These are phyloP conservation scores for Aspergillus hancockii DNA, from an alignment of 495 filamentous ascomycete genomes.

Conservation along the genomic window DNA sequence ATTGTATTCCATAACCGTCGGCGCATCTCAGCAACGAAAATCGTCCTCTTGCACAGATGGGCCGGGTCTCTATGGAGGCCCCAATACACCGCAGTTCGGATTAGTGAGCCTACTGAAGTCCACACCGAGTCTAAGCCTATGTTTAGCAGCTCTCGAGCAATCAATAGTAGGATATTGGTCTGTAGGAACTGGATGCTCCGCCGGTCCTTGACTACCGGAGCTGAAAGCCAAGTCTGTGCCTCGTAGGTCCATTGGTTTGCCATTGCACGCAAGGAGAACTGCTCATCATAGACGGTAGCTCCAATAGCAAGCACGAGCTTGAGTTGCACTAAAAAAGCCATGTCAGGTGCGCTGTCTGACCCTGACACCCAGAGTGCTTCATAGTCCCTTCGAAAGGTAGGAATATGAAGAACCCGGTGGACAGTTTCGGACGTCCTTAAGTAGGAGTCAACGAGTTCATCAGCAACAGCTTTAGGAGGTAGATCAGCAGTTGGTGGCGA, in stretches of 20 bases:
- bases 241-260: slow-evolving; percentile 52
- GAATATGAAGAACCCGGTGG: slow-evolving; percentile 60
- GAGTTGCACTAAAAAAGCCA: slow-evolving; percentile 42
- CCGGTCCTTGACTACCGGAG: slow-evolving; percentile 50
- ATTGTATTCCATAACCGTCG: slow-evolving; percentile 64
- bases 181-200: slow-evolving; percentile 47
- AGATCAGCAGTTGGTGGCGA: slow-evolving; percentile 31
- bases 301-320: slow-evolving; percentile 56
- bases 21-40: slow-evolving; percentile 54
- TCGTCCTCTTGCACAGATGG: slow-evolving; percentile 40
- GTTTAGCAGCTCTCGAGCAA: slow-evolving; percentile 48
- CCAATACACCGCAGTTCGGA: slow-evolving; percentile 59
- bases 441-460: slow-evolving; percentile 38
- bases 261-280: slow-evolving; percentile 34
- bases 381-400: slow-evolving; percentile 50
- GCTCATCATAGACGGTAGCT: slow-evolving; percentile 37
- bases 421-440: slow-evolving; percentile 46
- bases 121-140: slow-evolving; percentile 55
- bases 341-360: slow-evolving; percentile 22
- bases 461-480: slow-evolving; percentile 47
- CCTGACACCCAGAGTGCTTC: slow-evolving; percentile 27
- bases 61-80: slow-evolving; percentile 62
- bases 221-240: slow-evolving; percentile 54
- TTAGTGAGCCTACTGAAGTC: slow-evolving; percentile 54
- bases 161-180: slow-evolving; percentile 46